Evolutionary conservation across 2,329 filamentous ascomycete genomes (phyloP), one percentile per base, ranked within the genome.

Genomic region (Ophiostoma angusticollis): DNA sequence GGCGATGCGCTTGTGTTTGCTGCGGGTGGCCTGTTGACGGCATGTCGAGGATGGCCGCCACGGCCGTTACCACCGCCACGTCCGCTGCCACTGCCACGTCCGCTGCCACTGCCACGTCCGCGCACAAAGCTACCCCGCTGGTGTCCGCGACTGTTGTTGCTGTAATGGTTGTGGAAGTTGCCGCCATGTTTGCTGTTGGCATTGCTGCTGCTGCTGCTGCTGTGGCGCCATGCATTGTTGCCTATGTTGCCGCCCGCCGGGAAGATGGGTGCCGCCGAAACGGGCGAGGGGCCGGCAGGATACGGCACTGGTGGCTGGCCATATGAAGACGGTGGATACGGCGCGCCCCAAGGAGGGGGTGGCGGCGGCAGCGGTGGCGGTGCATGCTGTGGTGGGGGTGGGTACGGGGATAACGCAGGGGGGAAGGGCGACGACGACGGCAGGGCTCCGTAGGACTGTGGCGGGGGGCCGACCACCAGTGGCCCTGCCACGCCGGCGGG

Each of bases 401-500:
- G 30, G 3, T 28, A 31, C 6, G 35, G 40, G 2, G 38, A 35
- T 9, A 31, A 21, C 5, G 31, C 9, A 24, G 48, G 45, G n/a
- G n/a, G 14, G 11, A 29, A 5, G 35, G 37, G 27, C 42, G 49
- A 7, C 42, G 44, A 8, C 22, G 50, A 52, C 5, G 46, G 36
- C 2, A 34, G 28, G 3, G 44, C 30, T 9, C 24, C 28, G 24
- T 46, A 47, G 3, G 45, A 45, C 1, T 47, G 35, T 8, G 47
- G 50, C 16, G 45, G 39, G n/a, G 35, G 27, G 11, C 28, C 19
- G 1, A 19, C 37, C 8, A 29, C 31, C 3, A 44, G 41, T 2
- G 49, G 46, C 4, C 51, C 53, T 25, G 51, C 53, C 9, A 44
- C 33, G 17, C 38, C 39, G 0, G 48, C 41, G 11, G 50, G 47